Evolutionary conservation across 2,329 filamentous ascomycete genomes (phyloP), one percentile per base, ranked within the genome.

Genomic region (Phaeosphaeria sp.): DNA sequence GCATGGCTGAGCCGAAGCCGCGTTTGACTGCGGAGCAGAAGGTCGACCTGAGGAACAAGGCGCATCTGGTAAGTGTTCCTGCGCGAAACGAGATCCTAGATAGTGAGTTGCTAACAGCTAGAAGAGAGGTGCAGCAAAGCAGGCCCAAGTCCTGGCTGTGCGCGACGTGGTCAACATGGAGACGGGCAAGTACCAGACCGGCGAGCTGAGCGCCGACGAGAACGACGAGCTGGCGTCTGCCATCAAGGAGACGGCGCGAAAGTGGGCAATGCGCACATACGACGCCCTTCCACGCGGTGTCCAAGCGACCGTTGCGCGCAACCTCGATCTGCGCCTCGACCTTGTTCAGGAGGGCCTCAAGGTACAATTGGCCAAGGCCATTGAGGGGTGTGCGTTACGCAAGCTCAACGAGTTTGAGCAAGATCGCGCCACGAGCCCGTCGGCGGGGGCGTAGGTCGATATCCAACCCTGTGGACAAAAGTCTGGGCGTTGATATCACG

Each of bases 281-380:
- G 53, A 44, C 8, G 44, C 49, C 15, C 55, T 66, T 6, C 36
- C 56, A 3, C 8, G 25, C 6, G 51, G n/a, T 0, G 48, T 43
- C 9, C 57, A 55, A 36, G 20, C 45, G 7, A 21, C 36, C n/a
- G 48, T 61, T 15, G 51, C 33, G 20, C 49, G 54, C 1, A 59
- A 57, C 22, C 50, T 69, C n/a, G 56, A 64, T 17, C 42, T 69
- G 48, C 50, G 57, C 15, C 60, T 70, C 9, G 65, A 62, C 6
- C 27, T 49, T 9, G 49, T 70, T 18, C 49, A 55, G n/a, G 21
- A 25, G 4, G 20, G 11, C 27, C 60, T 64, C 20, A 55, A 50
- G 50, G 18, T 21, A 9, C 55, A 60, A 39, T 47, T 69, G 15
- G 30, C 39, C 5, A 36, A 45, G 20, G 9, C 60, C 42, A 36